Percentiles rank a stretch among this genome's conserved stretches.
Conservation (phyloP, 345 rosid species). For the Eucalyptus pauciflora region DNA sequence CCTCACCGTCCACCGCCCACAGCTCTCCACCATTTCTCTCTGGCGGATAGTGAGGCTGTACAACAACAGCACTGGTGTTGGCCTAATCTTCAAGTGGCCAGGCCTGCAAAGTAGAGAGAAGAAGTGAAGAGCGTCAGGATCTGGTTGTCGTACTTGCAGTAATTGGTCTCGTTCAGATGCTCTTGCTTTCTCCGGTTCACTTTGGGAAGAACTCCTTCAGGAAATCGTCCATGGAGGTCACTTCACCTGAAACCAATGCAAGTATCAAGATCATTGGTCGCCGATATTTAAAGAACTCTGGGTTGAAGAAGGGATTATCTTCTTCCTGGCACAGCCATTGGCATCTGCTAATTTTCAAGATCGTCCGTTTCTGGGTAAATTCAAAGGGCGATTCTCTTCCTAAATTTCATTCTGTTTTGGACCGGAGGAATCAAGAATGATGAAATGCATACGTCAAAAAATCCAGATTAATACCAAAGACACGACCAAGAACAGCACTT, state of each 20-base stretch:
- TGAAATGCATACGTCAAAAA: too few relatives aligned
- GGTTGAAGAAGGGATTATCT: background rate
- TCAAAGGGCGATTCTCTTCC: background rate
- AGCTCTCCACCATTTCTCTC: background rate
- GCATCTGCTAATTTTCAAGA: background rate
- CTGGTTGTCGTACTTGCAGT: constrained; percentile 84
- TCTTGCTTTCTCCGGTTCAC: constrained; percentile 64
- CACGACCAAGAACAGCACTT: background rate
- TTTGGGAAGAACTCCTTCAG: constrained; percentile 61
- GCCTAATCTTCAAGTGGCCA: constrained; percentile 17
- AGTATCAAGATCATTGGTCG: too few relatives aligned
- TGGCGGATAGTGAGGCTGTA: constrained; percentile 59
- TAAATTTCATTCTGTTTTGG: too few relatives aligned
- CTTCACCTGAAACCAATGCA: constrained; percentile 47
- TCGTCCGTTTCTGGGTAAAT: background rate
- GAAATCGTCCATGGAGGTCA: constrained; percentile 96
- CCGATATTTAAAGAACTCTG: background rate
- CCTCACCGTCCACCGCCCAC: background rate
- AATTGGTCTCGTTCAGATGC: constrained; percentile 66
- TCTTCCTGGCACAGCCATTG: background rate
- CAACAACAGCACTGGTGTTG: background rate
- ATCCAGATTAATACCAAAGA: too few relatives aligned
- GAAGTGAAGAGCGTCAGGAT: constrained; percentile 74
- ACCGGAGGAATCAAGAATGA: too few relatives aligned
- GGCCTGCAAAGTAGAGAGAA: constrained; percentile 72